These are phyloP conservation scores for Lepraria neglecta DNA, from an alignment of 495 filamentous ascomycete genomes.

Conservation along the genomic window DNA sequence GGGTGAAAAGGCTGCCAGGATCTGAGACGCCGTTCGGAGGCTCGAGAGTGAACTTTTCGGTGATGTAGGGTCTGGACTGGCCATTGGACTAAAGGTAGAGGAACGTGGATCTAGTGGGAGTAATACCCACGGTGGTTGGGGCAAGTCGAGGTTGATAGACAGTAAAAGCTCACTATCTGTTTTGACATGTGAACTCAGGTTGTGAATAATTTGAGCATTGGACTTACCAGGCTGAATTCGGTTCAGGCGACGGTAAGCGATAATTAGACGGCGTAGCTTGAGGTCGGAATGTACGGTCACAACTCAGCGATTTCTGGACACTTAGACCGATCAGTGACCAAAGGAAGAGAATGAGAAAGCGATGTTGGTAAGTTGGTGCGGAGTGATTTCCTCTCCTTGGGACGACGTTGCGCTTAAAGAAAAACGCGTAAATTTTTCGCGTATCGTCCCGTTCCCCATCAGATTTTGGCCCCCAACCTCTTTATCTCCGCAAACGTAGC, in stretches of 20 bases:
- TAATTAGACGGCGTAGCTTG: neutral
- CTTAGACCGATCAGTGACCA: neutral
- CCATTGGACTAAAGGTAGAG: slow-evolving; percentile 5
- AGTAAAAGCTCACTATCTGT: neutral
- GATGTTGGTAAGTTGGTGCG: neutral
- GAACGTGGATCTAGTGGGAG: neutral
- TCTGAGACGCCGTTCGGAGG: slow-evolving; percentile 18
- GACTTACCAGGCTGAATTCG: neutral
- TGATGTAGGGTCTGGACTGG: neutral
- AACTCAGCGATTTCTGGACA: neutral
- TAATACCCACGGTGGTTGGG: neutral
- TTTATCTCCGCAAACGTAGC: slow-evolving; percentile 10
- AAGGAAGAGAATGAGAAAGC: neutral
- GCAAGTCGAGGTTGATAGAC: neutral
- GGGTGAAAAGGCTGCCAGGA: slow-evolving; percentile 24
- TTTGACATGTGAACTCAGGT: neutral
- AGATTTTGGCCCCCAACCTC: neutral
- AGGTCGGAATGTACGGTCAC: neutral
- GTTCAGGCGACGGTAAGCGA: neutral
- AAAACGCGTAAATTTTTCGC: slow-evolving; percentile 11
- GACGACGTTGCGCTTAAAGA: slow-evolving; percentile 10
- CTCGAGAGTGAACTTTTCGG: neutral
- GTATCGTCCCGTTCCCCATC: slow-evolving; percentile 2
- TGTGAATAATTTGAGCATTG: neutral
- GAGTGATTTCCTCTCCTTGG: neutral